These are phyloP conservation scores for Ceratocystis papillata DNA, from an alignment of 2,329 filamentous ascomycete genomes.

Conservation along the genomic window DNA sequence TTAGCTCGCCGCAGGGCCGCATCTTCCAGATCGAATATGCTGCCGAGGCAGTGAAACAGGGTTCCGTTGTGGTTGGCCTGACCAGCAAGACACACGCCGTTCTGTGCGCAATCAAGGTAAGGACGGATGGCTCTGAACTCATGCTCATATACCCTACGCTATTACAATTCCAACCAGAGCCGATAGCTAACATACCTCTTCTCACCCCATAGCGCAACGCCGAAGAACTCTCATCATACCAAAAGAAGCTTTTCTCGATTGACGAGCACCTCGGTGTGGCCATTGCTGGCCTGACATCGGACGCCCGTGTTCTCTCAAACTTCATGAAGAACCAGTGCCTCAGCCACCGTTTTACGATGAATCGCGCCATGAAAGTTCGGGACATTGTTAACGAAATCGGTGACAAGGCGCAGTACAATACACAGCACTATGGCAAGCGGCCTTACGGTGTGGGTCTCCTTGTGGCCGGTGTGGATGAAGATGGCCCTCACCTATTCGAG, in stretches of 20 bases:
- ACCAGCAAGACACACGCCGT: slow-evolving; percentile 97
- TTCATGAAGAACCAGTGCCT: slow-evolving; percentile 99
- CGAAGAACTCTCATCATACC: slow-evolving; percentile 98
- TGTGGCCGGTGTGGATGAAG: slow-evolving; percentile 84
- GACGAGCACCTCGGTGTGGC: slow-evolving; percentile 93
- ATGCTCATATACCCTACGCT: too few relatives aligned
- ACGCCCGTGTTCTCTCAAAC: slow-evolving; percentile 97
- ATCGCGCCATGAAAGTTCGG: slow-evolving; percentile 80
- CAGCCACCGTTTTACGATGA: slow-evolving; percentile 88
- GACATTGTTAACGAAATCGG: slow-evolving; percentile 85
- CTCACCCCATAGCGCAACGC: slow-evolving; percentile 64
- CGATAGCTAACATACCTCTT: slow-evolving; percentile 15
- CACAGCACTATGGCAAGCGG: slow-evolving; percentile 85
- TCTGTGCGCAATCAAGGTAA: slow-evolving; percentile 89
- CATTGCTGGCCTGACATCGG: slow-evolving; percentile 91
- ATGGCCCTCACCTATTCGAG: slow-evolving; percentile 91
- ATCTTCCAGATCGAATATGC: slow-evolving; percentile 99
- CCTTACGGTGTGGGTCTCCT: slow-evolving; percentile 84
- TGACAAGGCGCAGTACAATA: slow-evolving; percentile 95
- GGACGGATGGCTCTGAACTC: neutral
- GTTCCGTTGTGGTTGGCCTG: slow-evolving; percentile 92
- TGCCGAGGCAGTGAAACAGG: slow-evolving; percentile 96
- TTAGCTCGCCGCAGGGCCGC: slow-evolving; percentile 91
- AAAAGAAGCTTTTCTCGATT: slow-evolving; percentile 97
- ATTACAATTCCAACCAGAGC: neutral